Evolutionary conservation across 2,329 filamentous ascomycete species (phyloP), one percentile per base, ranked within the genome.

Genomic region (Thelonectria rubi): DNA sequence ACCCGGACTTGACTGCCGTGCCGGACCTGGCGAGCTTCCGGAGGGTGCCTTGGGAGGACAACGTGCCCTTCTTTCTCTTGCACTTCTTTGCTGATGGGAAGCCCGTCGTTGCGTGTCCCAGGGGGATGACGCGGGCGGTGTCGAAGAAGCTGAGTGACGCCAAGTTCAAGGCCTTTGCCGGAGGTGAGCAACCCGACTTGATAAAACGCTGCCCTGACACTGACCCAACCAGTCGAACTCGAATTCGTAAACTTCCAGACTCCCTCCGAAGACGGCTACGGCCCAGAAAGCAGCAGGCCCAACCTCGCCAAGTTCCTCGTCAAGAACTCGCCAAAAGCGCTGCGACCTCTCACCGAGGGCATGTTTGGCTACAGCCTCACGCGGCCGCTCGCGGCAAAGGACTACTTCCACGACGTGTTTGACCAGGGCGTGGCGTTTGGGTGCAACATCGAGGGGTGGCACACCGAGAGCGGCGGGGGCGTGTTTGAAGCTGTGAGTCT

Each of bases 321-420:
- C 69, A 80, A 87, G 15, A 90, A 93, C 70, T 83, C 88, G 0
- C 86, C 88, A 18, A 79, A 86, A 50, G 74, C 83, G 7, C 81
- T 94, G 2, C 90, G 90, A 1, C 81, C 88, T 21, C 78, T 94
- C 47, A 93, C 91, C 20, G 89, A 92, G 70, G 91, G 91, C 65
- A 94, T 94, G 91, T 93, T 93, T 69, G 91, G 91, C 30, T 94
- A 94, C 77, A 93, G 90, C 67, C 80, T 93, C 65, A 93, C 90
- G 12, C 81, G 91, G 45, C 90, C 91, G 0, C 83, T 91, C 10
- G 89, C 93, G 66, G 93, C 93, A 70, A 88, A 93, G 76, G 89
- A 92, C 20, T 94, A 92, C 77, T 94, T 90, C 76, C 93, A 93
- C 71, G 85, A 86, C 18, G 86, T 93, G 45, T 93, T 89, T 73